Base-by-base conservation (phyloP, 805 yeast genomes). In the Spencermartinsiella europaea region DNA sequence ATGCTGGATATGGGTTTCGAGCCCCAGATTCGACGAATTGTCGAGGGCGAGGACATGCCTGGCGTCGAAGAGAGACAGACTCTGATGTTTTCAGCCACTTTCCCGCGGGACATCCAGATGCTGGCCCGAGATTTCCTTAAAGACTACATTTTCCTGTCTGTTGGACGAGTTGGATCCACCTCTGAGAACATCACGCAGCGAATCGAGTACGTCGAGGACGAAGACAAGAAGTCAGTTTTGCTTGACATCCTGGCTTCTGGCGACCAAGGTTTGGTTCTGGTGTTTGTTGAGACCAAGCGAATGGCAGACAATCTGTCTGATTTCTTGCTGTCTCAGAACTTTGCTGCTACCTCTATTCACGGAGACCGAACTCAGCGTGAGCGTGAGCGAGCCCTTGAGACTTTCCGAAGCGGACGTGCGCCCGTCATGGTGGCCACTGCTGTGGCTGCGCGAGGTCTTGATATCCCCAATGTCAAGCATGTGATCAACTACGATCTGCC, bases 1-100 rank as follows among this genome's bases (percentile, higher is more conserved):
- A 93, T 93, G 99, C 82, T 93, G 74, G 99, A 93, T 81, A 93
- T 93, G 98, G 99, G 99, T 79, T 93, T 93, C 75, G 99, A 93
- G 76, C 97, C 97, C 56, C 99, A 93, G 78, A 93, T 93, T 67
- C 87, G 99, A 80, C 85, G 89, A 69, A 91, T 93, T 64, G 99
- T 93, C 53, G 95, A 91, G 71, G 95, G 85, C 57, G 90, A 95
- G 76, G 98, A 89, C 69, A 93, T 93, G 99, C 97, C 99, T 53
- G 81, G 75, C 55, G 95, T 86, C 47, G 74, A 78, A 51, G 77
- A 84, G 61, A 85, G 99, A 75, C 99, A 93, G 75, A 93, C 99
- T 34, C 80, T 93, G 63, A 87, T 93, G 95, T 93, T 93, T 74
- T 87, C 96, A 34, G 99, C 99, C 60, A 93, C 99, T 55, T 93